Base-by-base conservation (phyloP, 2,329 filamentous ascomycete genomes). In the Colletotrichum viniferum region DNA sequence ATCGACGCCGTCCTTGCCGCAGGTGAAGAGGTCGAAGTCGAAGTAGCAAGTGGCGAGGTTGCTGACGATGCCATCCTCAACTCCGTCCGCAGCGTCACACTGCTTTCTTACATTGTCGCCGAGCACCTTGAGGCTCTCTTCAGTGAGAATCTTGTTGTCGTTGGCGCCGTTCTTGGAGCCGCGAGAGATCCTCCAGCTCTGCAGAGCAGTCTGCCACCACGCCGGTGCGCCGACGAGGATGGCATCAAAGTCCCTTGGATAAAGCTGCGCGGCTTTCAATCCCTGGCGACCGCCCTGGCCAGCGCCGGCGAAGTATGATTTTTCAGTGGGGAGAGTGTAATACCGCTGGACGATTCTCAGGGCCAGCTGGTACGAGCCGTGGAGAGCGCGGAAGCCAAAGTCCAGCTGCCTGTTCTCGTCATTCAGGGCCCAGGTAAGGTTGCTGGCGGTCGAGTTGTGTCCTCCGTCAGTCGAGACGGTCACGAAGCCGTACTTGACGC, bases 221-320 rank as follows among this genome's bases (percentile, higher is more conserved):
- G 88, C 88, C 34, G 86, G 79, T 2, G 81, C 81, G 12, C 89
- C 89, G 18, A 90, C 86, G 4, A 92, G 78, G 9, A 89, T 85
- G 18, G 90, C 90, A 76, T 92, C 88, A 68, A 91, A 91, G 67
- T 74, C 71, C 8, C 67, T 24, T 1, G 71, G 71, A 24, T 74
- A 71, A 2, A 38, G 28, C 67, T 63, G 36, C 1, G 67, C 71
- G 7, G 62, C 66, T n/a, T 72, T 67, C 18, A 89, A 79, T n/a
- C 88, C 88, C 81, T 90, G 88, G 3, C 88, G 82, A 7, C 88
- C 89, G 24, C 89, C 89, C 0, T 88, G 89, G 2, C 86, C 88
- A 78, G 88, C 90, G 55, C 88, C 89, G 12, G 84, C 80, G 77
- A 86, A 89, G 79, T 89, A 89, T 26, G 83, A 71, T 60, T 83